phyloP scores from a whole-genome alignment of 257 asterid genomes.

The Schizonepeta tenuifolia region DNA sequence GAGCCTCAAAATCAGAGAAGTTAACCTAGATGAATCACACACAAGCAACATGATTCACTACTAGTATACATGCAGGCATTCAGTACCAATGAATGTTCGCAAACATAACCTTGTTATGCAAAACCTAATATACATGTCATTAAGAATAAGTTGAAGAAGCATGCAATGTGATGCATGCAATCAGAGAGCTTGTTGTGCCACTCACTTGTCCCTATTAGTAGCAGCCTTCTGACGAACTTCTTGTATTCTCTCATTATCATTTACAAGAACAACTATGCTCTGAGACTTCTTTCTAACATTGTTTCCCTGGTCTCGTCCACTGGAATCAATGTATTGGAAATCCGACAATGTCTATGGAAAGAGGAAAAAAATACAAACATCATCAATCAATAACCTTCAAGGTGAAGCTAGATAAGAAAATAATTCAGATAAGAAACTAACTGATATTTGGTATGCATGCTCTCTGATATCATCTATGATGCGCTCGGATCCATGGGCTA shows the following conservation, averaged over 20 bases:
- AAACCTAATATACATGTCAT: neutral
- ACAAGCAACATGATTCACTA: slow-evolving; percentile 13
- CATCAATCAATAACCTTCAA: slow-evolving; percentile 15
- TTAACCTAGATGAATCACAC: neutral
- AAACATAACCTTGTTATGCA: neutral
- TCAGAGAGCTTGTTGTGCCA: slow-evolving; percentile 24
- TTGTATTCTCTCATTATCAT: slow-evolving; percentile 93
- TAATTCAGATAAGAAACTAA: slow-evolving; percentile 42
- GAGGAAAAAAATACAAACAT: slow-evolving; percentile 32
- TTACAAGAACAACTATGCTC: slow-evolving; percentile 83
- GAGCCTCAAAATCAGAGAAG: neutral
- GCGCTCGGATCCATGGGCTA: slow-evolving; percentile 93
- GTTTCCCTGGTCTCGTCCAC: slow-evolving; percentile 94
- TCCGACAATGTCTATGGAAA: slow-evolving; percentile 79
- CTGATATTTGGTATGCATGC: slow-evolving; percentile 95
- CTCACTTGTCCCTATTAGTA: slow-evolving; percentile 87
- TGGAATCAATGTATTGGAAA: slow-evolving; percentile 93
- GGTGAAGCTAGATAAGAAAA: slow-evolving; percentile 25
- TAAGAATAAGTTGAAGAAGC: slow-evolving; percentile 9
- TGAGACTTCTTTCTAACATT: slow-evolving; percentile 96
- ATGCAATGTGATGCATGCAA: slow-evolving; percentile 20
- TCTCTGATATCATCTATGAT: slow-evolving; percentile 93
- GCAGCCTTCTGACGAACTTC: slow-evolving; percentile 98
- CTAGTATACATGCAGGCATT: too few species aligned
- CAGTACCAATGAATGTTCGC: slow-evolving; percentile 16